These are phyloP conservation scores for Aureobasidium sp. DNA, from an alignment of 2,329 filamentous ascomycete species.

Conservation along the genomic window DNA sequence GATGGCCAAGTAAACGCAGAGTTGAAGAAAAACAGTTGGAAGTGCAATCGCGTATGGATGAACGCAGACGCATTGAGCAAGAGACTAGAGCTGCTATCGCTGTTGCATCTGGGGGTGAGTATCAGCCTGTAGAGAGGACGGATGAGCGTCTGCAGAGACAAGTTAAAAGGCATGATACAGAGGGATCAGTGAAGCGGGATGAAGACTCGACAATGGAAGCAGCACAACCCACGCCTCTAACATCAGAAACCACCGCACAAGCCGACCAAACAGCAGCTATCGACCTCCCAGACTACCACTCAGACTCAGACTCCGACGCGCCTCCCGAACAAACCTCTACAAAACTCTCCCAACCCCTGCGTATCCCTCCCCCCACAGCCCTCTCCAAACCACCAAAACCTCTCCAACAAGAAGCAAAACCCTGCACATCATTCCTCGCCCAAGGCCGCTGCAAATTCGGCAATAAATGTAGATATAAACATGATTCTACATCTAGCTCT, in stretches of 20 bases:
- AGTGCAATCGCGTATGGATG: slow-evolving; percentile 24
- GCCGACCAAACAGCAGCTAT: background rate
- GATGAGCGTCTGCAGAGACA: background rate
- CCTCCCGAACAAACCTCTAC: slow-evolving; percentile 44
- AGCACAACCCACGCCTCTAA: slow-evolving; percentile 19
- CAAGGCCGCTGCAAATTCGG: slow-evolving; percentile 38
- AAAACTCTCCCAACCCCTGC: slow-evolving; percentile 29
- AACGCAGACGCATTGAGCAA: slow-evolving; percentile 33
- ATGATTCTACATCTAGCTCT: slow-evolving; percentile 29
- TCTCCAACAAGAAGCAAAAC: slow-evolving; percentile 15
- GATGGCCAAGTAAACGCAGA: slow-evolving; percentile 82
- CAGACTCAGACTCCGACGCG: slow-evolving; percentile 35
- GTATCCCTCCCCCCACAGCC: slow-evolving; percentile 20
- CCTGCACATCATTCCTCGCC: slow-evolving; percentile 35
- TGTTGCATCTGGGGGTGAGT: slow-evolving; percentile 15
- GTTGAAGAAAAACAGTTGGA: slow-evolving; percentile 59
- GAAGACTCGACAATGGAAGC: slow-evolving; percentile 21
- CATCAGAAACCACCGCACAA: background rate
- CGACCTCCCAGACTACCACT: background rate
- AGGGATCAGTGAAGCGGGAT: background rate
- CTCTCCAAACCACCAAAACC: background rate
- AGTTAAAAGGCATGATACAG: background rate
- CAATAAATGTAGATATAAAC: slow-evolving; percentile 35
- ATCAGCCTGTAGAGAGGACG: slow-evolving; percentile 9
- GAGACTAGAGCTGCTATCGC: slow-evolving; percentile 26